Evolutionary conservation across 192 early-diverging fungal species (phyloP).

Genomic region (Backusella sp.): DNA sequence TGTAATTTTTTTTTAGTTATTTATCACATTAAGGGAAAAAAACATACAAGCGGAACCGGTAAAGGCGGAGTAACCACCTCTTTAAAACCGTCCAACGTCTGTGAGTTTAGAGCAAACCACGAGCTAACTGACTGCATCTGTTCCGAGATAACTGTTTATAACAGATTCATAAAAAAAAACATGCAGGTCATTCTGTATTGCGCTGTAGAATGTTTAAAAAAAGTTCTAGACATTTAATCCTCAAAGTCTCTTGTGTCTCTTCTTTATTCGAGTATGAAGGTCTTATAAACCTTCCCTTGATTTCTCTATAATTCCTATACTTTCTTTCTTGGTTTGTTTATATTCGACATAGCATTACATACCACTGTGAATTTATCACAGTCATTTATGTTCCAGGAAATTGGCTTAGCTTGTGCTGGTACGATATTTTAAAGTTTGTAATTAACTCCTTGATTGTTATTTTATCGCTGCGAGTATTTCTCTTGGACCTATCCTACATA

Average conservation of each 20-base stretch:
- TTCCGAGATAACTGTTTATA: not conserved
- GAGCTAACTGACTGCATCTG: not conserved
- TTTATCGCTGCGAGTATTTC: not conserved
- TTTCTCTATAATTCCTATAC: not conserved
- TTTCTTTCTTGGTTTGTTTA: not conserved
- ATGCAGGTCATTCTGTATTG: not conserved
- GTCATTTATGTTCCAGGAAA: not conserved
- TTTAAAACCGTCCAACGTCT: not conserved
- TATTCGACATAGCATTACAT: not conserved
- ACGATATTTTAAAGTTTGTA: conserved; percentile 1
- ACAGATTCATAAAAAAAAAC: not conserved
- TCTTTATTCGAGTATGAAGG: not conserved
- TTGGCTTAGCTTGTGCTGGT: not conserved
- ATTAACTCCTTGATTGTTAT: conserved; percentile 3
- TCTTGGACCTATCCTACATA: not conserved
- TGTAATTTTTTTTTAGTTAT: too few relatives aligned
- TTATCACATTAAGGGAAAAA: too few relatives aligned
- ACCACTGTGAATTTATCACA: not conserved
- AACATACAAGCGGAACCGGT: not conserved
- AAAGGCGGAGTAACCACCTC: not conserved
- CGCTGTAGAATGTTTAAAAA: not conserved
- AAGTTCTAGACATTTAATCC: not conserved
- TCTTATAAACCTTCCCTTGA: not conserved
- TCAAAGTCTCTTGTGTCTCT: not conserved
- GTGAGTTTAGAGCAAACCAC: not conserved